A percentile compares a stretch with the other conserved stretches of the same genome.
phyloP scores from a whole-genome alignment of 306 rosid genomes.

The Prunus kanzakura region DNA sequence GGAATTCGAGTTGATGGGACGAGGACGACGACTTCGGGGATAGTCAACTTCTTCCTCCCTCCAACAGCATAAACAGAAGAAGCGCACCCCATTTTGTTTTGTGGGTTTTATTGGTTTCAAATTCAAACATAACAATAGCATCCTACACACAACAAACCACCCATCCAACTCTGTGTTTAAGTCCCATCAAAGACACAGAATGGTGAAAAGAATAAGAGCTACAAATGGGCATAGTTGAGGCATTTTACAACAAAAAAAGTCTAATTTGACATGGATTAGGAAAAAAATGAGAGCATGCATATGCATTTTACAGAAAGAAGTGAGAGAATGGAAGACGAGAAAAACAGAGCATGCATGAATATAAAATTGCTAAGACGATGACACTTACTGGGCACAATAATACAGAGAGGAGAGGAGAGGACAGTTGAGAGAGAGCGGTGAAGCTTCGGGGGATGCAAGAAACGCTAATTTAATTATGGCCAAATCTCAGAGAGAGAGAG shows the following conservation, averaged over 20 bases:
- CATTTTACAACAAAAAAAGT: no score
- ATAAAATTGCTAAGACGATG: background rate
- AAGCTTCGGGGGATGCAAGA: constrained; percentile 35
- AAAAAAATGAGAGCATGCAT: no score
- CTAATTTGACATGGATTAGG: no score
- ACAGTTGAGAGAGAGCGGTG: constrained; percentile 18
- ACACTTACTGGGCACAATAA: constrained; percentile 44
- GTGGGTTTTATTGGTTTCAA: constrained; percentile 23
- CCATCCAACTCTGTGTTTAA: constrained; percentile 26
- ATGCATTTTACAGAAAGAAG: no score
- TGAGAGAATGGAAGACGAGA: background rate
- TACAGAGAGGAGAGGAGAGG: constrained; percentile 35
- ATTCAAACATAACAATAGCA: constrained; percentile 26
- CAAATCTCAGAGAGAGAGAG: constrained; percentile 20
- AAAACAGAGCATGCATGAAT: background rate
- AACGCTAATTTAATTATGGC: constrained; percentile 14
- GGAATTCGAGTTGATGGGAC: constrained; percentile 79
- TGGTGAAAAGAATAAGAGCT: background rate
- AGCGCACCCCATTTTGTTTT: constrained; percentile 70
- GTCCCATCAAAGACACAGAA: constrained; percentile 11
- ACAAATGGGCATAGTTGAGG: no score
- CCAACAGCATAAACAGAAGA: constrained; percentile 55
- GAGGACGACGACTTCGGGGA: constrained; percentile 65
- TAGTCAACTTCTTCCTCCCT: constrained; percentile 51
- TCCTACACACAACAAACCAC: constrained; percentile 43